Evolutionary conservation across 331 rosid species (phyloP), one percentile per base, ranked within the genome.

Genomic region (Acacia pycnantha): DNA sequence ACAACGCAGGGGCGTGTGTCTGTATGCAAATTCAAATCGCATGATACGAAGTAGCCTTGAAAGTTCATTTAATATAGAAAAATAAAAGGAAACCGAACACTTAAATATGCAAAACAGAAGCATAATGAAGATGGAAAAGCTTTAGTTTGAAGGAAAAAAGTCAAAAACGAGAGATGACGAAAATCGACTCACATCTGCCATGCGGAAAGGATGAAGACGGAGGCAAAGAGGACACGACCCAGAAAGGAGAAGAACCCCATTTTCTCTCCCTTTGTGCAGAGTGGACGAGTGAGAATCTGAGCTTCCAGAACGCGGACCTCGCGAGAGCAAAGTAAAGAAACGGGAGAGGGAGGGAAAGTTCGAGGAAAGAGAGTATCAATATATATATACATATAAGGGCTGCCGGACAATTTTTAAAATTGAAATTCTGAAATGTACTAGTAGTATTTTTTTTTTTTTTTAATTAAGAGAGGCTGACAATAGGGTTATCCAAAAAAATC

Each of bases 191-290:
- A 95, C 98, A 90, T 85, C 86, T 93, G 97, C 92, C 94, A 89
- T 7, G 98, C 97, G 54, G 97, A 91, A 84, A 93, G 93, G 92
- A 95, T 91, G 93, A 95, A 93, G 88, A 95, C 77, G 77, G 97
- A 89, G 33, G 98, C 97, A 78, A 95, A 95, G 83, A 95, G 95
- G 76, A 95, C 87, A 8, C 98, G 94, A 46, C 98, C 98, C 75
- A 93, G 86, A 78, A 91, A 91, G 76, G 97, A 91, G 86, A 79
- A 82, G 89, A 95, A 95, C 4, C 95, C 97, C 98, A 95, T 95
- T 53, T 21, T 62, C 33, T 68, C 80, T 46, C 78, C 35, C 43
- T 81, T n/a, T 51, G 26, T 12, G 73, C 77, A 13, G 77, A 47
- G 79, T 24, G 14, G 47, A 74, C 31, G 29, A 33, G 29, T 70